Evolutionary conservation across 1,139 yeast genomes (phyloP), one percentile per base, ranked within the genome.

Genomic region (Suhomyces ambrosiae): DNA sequence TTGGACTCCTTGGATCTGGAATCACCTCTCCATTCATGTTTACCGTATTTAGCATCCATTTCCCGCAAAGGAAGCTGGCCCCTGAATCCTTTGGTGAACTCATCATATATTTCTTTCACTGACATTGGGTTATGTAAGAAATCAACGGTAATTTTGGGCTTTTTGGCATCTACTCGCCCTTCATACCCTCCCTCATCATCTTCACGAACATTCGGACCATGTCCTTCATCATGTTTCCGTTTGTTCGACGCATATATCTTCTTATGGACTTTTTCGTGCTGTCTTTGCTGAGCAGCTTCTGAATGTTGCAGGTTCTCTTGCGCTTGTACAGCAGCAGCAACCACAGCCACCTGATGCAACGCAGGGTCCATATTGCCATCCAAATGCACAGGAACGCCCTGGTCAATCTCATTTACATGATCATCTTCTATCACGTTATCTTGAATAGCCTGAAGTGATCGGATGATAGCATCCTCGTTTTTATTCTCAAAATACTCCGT

Each of bases 11-110:
- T 71, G n/a, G 74, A 66, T 29, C 76, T 49, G 8, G 72, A 65
- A 50, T 71, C 75, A 16, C 77, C 77, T 41, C 77, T 54, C 77
- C 77, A 71, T 39, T 66, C 67, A 44, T 64, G 64, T 45, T 71
- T 71, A 13, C 77, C 77, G 46, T 62, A 70, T 38, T 69, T 61
- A 23, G 61, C 63, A 46, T 71, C 77, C 62, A 71, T 60, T 28
- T 69, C 74, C 33, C 70, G 56, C 37, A 71, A 56, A 5, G 77
- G 74, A 3, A 66, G 65, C 50, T 71, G 77, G 21, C 75, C 76
- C 17, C 69, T 62, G 49, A 68, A 70, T 5, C 77, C 77, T 39
- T 66, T 65, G 34, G 68, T 67, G 49, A 66, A 71, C 48, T 71
- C 77, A 37, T 70, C 75, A 53, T 70, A 70, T 29, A 71, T 69